These are phyloP conservation scores for Termitomyces heimii DNA, from an alignment of 768 basidiomycete genomes.

Conservation along the genomic window DNA sequence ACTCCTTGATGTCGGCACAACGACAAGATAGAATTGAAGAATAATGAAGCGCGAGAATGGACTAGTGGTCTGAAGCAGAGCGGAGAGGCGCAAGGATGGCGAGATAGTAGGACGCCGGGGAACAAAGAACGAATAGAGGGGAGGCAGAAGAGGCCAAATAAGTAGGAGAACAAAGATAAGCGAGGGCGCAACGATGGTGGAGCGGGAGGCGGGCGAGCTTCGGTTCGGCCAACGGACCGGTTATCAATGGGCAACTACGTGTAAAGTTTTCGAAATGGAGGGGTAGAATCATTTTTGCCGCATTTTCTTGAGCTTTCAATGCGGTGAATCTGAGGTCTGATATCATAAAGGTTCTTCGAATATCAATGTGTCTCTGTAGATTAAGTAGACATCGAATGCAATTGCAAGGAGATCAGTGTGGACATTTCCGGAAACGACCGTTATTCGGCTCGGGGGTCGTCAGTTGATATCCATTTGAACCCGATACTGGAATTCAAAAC, in stretches of 20 bases:
- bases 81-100: not conserved
- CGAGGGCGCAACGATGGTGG: not conserved
- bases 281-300: not conserved
- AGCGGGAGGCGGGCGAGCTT: not conserved
- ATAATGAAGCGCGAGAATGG: too few relatives aligned
- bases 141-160: not conserved
- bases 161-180: not conserved
- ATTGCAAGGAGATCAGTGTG: not conserved
- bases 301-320: not conserved
- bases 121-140: not conserved
- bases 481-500: not conserved
- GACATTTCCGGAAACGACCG: not conserved
- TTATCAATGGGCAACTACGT: not conserved
- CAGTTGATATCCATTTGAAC: not conserved
- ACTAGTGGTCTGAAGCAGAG: too few relatives aligned
- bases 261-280: not conserved
- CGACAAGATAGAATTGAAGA: not conserved
- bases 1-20: too few relatives aligned
- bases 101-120: not conserved
- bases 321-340: not conserved
- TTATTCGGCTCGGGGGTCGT: conserved; percentile 2
- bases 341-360: not conserved
- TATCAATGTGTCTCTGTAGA: not conserved
- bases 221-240: not conserved
- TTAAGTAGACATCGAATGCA: not conserved